Percentiles rank a stretch among this genome's conserved stretches.
phyloP scores from a whole-genome alignment of 225 moss, liverwort and hornwort genomes.

The Pleurozium schreberi region DNA sequence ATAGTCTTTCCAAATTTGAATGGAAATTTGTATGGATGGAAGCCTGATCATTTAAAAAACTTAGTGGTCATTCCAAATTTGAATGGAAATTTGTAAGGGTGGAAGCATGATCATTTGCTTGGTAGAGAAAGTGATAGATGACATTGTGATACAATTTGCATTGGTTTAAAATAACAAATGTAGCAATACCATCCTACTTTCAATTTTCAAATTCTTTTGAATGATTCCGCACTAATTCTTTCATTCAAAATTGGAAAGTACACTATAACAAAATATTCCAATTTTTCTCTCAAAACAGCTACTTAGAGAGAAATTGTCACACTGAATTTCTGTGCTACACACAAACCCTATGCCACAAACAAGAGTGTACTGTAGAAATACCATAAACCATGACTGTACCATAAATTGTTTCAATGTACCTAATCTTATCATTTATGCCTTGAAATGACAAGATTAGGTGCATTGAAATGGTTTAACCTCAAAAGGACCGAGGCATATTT shows the following conservation, averaged over 20 bases:
- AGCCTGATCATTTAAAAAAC: no score
- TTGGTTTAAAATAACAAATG: neutral
- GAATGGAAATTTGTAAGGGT: no score
- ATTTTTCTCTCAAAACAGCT: neutral
- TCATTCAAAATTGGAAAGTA: neutral
- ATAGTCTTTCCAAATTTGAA: no score
- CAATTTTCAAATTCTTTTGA: neutral
- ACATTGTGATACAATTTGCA: neutral
- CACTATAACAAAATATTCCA: fast-evolving
- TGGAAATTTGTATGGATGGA: no score
- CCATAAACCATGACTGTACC: no score
- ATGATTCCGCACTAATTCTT: neutral
- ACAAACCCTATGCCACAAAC: no score
- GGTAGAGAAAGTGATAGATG: neutral
- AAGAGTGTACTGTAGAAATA: no score
- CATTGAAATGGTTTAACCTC: no score
- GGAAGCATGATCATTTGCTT: neutral
- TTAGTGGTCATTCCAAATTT: neutral
- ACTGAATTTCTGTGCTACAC: fast-evolving
- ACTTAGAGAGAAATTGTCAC: neutral
- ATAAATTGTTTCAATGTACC: no score
- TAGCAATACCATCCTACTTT: neutral
- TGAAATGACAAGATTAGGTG: no score
- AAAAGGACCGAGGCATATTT: no score
- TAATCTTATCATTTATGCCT: no score